phyloP scores from a whole-genome alignment of 441 rosid species.

The Manihot esculenta region DNA sequence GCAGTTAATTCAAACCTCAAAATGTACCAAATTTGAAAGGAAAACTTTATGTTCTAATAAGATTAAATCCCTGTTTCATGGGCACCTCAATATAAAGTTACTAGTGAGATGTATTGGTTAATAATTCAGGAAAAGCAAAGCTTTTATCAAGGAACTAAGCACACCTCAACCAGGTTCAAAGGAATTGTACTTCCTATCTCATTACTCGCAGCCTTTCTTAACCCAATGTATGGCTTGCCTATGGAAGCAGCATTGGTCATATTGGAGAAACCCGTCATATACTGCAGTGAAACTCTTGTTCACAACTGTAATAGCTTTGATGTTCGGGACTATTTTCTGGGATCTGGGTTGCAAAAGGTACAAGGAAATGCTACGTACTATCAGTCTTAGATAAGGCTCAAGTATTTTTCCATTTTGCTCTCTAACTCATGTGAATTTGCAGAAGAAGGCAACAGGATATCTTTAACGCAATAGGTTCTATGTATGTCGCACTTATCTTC shows the following conservation, averaged over 20 bases:
- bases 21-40: neutral
- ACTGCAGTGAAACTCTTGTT: constrained; percentile 48
- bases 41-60: neutral
- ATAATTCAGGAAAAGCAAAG: constrained; percentile 56
- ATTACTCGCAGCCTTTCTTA: constrained; percentile 44
- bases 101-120: constrained; percentile 7
- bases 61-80: neutral
- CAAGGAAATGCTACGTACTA: neutral
- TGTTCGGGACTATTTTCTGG: constrained; percentile 71
- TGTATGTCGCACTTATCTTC: constrained; percentile 67
- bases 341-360: constrained; percentile 54
- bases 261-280: constrained; percentile 62
- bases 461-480: constrained; percentile 77
- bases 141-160: constrained; percentile 46
- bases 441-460: constrained; percentile 59
- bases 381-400: too few species aligned
- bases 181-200: constrained; percentile 48
- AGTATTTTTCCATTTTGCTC: neutral
- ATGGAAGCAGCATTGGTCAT: constrained; percentile 60
- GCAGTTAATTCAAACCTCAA: neutral
- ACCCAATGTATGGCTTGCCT: constrained; percentile 58
- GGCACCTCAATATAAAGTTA: neutral
- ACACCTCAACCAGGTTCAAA: constrained; percentile 40
- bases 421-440: constrained; percentile 15
- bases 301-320: constrained; percentile 47